Percentiles rank a stretch among this genome's conserved stretches.
Evolutionary conservation across 805 yeast species (phyloP).

Genomic region (Cephaloascus fragrans): DNA sequence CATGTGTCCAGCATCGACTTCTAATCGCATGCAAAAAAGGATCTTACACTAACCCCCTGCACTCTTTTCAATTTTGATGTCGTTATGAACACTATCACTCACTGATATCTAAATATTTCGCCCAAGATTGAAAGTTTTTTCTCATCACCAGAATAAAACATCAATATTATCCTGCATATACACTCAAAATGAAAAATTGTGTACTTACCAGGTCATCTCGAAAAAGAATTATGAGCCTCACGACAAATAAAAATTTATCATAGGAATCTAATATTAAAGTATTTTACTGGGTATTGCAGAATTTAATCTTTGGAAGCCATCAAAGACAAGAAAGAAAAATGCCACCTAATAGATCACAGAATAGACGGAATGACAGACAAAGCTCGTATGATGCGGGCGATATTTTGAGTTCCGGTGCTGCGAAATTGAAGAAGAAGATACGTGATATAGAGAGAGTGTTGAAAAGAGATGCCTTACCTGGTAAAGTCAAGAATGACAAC

Average conservation of each 20-base stretch:
- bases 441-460: conserved; percentile 77
- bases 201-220: too few species aligned
- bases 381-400: neutral
- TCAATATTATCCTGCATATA: too few species aligned
- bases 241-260: neutral
- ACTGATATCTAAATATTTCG: too few species aligned
- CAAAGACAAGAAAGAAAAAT: too few species aligned
- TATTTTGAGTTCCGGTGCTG: conserved; percentile 1
- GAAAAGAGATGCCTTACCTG: conserved; percentile 46
- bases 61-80: too few species aligned
- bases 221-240: neutral
- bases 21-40: too few species aligned
- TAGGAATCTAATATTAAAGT: neutral
- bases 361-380: neutral
- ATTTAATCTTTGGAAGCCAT: neutral
- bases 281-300: neutral
- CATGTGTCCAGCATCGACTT: too few species aligned
- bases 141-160: too few species aligned
- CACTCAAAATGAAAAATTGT: too few species aligned
- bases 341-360: neutral
- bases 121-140: too few species aligned
- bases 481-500: conserved; percentile 40
- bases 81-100: too few species aligned
- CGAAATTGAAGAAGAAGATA: conserved; percentile 73
- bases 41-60: too few species aligned